Evolutionary conservation across 345 rosid genomes (phyloP).

Genomic region (Eucalyptus tenuipes): DNA sequence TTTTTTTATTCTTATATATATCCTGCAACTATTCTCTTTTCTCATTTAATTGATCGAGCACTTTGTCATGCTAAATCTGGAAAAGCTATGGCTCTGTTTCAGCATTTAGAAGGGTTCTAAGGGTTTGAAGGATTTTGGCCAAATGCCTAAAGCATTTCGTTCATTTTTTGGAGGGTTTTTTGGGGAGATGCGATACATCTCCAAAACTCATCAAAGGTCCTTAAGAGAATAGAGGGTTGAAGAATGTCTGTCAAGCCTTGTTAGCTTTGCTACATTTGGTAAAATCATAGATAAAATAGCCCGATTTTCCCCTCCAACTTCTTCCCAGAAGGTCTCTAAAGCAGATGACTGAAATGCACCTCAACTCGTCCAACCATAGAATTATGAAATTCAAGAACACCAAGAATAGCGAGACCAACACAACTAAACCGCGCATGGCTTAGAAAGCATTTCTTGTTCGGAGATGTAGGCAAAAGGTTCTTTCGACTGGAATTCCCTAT

Average conservation of each 20-base stretch:
- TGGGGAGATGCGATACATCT: too few species aligned
- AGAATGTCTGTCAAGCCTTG: too few species aligned
- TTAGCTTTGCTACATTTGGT: background rate
- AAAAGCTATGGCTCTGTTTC: background rate
- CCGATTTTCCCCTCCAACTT: background rate
- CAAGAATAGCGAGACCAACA: background rate
- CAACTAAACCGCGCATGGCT: background rate
- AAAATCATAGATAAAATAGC: background rate
- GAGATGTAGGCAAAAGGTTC: background rate
- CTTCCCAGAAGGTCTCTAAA: background rate
- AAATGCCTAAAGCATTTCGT: too few species aligned
- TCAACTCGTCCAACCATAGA: background rate
- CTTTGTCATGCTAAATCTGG: background rate
- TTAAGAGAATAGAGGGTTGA: too few species aligned
- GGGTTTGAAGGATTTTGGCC: too few species aligned
- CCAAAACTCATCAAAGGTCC: too few species aligned
- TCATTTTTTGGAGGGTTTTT: too few species aligned
- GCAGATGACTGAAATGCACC: background rate
- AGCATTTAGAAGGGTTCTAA: too few species aligned
- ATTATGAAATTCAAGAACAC: background rate
- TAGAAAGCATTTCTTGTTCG: background rate
- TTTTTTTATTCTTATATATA: background rate
- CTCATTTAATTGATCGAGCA: fast-evolving
- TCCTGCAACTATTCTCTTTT: background rate
- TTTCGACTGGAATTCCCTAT: background rate